Percentiles rank a stretch among this genome's conserved stretches.
These are phyloP conservation scores for Noccaea caerulescens DNA, from an alignment of 345 rosid species.

Conservation along the genomic window DNA sequence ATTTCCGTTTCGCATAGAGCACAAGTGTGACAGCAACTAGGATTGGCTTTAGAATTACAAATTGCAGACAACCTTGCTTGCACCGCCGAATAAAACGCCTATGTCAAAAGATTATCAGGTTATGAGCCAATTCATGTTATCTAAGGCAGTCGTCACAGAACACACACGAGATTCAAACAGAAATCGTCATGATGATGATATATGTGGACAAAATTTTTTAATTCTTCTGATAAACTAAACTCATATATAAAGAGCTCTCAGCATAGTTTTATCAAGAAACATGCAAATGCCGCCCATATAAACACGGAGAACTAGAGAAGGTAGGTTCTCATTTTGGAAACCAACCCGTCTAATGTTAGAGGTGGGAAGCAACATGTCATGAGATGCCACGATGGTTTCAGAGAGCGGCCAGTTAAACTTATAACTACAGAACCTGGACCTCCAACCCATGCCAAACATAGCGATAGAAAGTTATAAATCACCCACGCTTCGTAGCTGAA, in stretches of 20 bases:
- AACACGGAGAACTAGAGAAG: slow-evolving; percentile 13
- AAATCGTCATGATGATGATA: not conserved
- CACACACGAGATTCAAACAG: not conserved
- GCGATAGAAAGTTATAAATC: slow-evolving; percentile 85
- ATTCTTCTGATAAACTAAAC: too few species aligned
- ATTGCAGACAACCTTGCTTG: slow-evolving; percentile 98
- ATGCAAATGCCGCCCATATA: slow-evolving; percentile 6
- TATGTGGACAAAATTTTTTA: too few species aligned
- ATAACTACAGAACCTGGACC: slow-evolving; percentile 96
- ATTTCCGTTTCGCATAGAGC: slow-evolving; percentile 93
- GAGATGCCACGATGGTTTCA: slow-evolving; percentile 80
- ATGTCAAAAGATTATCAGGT: slow-evolving; percentile 28
- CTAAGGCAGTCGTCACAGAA: slow-evolving; percentile 12
- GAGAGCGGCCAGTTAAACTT: slow-evolving; percentile 81
- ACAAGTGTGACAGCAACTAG: slow-evolving; percentile 86
- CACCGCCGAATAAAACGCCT: slow-evolving; percentile 97
- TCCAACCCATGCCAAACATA: slow-evolving; percentile 99
- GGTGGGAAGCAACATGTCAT: slow-evolving; percentile 97
- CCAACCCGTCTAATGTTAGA: slow-evolving; percentile 88
- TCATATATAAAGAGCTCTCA: too few species aligned
- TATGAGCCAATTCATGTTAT: slow-evolving; percentile 24
- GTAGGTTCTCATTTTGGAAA: slow-evolving; percentile 14
- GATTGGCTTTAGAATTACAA: slow-evolving; percentile 94
- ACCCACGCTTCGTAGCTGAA: slow-evolving; percentile 99
- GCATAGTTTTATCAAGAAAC: too few species aligned